Evolutionary conservation across 176 grass and related monocot genomes (phyloP).

Genomic region (Avena eriantha): DNA sequence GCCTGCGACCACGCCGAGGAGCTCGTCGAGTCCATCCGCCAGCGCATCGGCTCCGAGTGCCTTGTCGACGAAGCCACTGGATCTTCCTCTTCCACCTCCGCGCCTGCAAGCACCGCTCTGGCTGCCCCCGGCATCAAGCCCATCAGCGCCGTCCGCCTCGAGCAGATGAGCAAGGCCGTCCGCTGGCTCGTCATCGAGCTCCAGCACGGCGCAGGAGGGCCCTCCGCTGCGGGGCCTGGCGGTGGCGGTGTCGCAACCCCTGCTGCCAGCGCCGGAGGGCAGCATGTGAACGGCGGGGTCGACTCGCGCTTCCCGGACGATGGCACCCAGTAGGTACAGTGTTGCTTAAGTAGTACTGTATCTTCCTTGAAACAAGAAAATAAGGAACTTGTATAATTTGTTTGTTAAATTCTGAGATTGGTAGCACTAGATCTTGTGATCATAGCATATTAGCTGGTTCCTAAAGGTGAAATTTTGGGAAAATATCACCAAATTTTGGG

Average conservation of each 20-base stretch:
- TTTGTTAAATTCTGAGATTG: background rate
- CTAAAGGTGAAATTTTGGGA: constrained; percentile 16
- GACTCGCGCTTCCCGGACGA: constrained; percentile 77
- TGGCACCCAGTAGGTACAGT: constrained; percentile 68
- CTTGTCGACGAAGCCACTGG: constrained; percentile 90
- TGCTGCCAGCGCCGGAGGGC: constrained; percentile 35
- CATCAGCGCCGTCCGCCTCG: constrained; percentile 33
- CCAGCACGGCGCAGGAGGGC: constrained; percentile 18
- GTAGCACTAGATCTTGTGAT: background rate
- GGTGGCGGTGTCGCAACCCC: constrained; percentile 22
- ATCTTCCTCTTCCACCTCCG: constrained; percentile 19
- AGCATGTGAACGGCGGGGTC: constrained; percentile 55
- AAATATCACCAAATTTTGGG: background rate
- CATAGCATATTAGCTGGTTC: background rate
- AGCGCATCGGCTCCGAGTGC: constrained; percentile 87
- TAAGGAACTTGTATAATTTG: constrained; percentile 6
- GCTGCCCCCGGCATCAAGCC: constrained; percentile 27
- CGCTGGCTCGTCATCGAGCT: constrained; percentile 35
- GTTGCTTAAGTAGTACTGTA: constrained; percentile 34
- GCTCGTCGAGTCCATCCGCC: constrained; percentile 54
- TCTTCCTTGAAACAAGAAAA: background rate
- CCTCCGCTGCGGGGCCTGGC: constrained; percentile 16
- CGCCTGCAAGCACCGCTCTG: background rate
- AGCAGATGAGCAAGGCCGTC: constrained; percentile 37
- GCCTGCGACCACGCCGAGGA: constrained; percentile 37